phyloP scores from a whole-genome alignment of 2,329 filamentous ascomycete species.

The Metarhizium sp. region DNA sequence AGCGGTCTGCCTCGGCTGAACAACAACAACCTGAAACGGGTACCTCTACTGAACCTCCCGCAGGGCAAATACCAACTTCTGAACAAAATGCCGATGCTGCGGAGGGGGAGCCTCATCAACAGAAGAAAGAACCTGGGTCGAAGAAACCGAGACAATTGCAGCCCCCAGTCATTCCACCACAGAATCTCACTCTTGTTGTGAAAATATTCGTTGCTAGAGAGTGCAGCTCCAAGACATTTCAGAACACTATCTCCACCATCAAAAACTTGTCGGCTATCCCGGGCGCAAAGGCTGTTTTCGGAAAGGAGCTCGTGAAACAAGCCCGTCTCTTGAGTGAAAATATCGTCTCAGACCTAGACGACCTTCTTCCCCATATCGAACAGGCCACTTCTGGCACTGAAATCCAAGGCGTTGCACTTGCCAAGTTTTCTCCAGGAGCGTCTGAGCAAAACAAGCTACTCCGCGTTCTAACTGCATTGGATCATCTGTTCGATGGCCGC shows the following conservation, averaged over 20 bases:
- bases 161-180: constrained; percentile 76
- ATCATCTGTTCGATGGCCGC: constrained; percentile 89
- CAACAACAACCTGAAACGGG: constrained; percentile 6
- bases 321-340: constrained; percentile 76
- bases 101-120: constrained; percentile 22
- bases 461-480: constrained; percentile 83
- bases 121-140: constrained; percentile 30
- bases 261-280: constrained; percentile 94
- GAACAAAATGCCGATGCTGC: constrained; percentile 16
- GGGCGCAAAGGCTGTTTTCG: constrained; percentile 80
- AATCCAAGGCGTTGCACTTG: constrained; percentile 85
- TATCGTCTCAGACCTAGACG: constrained; percentile 75
- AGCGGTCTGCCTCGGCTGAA: constrained; percentile 19
- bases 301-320: constrained; percentile 83
- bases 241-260: constrained; percentile 95
- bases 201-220: constrained; percentile 94
- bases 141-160: constrained; percentile 54
- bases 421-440: constrained; percentile 91
- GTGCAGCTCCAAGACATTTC: constrained; percentile 95
- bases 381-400: constrained; percentile 84
- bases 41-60: constrained; percentile 10
- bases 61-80: constrained; percentile 17
- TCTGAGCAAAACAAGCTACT: constrained; percentile 96
- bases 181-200: constrained; percentile 88
- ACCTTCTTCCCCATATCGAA: constrained; percentile 77